Evolutionary conservation across 768 basidiomycete species (phyloP), one percentile per base, ranked within the genome.

Genomic region (Agaricus subrufescens): DNA sequence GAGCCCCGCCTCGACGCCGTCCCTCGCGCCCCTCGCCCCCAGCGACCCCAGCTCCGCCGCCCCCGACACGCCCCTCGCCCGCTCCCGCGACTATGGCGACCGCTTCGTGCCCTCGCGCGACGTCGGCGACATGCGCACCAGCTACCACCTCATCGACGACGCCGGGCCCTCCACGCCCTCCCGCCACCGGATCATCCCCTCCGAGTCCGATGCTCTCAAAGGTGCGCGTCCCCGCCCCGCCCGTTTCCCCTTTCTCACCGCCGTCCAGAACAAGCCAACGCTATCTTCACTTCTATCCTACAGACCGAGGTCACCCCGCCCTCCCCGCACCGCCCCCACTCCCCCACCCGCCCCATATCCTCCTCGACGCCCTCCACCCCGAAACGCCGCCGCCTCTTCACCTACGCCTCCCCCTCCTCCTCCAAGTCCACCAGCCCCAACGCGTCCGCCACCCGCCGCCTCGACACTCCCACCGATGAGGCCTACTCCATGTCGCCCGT

Each of bases 401-500:
- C 77, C 4, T 91, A 87, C 68, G 80, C 77, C 48, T 84, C 86
- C 1, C 83, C 87, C 14, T 79, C 80, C n/a, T 60, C 71, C 19
- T 80, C 83, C 27, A 82, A 82, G 55, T 79, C 85, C 14, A 72
- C 75, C 25, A 77, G 80, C 14, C 87, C 89, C 5, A 34, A 34
- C 34, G 11, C 9, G 31, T 31, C 31, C 31, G 9, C 31, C 31
- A 77, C 76, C 4, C 73, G 76, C 10, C 72, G 76, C 3, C 82
- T 98, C 37, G 93, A 96, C 67, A 86, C 87, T 26, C 89, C 95
- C 10, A 86, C 83, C 0, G 91, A 94, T 63, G 87, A 91, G 61
- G 87, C 87, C 0, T 98, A 98, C 68, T 91, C 91, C 10, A 84
- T 94, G 74, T 89, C 86, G 49, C 96, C 96, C 10, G 89, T 98